A percentile compares a stretch with the other conserved stretches of the same genome.
phyloP scores from a whole-genome alignment of 2,329 filamentous ascomycete genomes.

The Alternaria sp. region DNA sequence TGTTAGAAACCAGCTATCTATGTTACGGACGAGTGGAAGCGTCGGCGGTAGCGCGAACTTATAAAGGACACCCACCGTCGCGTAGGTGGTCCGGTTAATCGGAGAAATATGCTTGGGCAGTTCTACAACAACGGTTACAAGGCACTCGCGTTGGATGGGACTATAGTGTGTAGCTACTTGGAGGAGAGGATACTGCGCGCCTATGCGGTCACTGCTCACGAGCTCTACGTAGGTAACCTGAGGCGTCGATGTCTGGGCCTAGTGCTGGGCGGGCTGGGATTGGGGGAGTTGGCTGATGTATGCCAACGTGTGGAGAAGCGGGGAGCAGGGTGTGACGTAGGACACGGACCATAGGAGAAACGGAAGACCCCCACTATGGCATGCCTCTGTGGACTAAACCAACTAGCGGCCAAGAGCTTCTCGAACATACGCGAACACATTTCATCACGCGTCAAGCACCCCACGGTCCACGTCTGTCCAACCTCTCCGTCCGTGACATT shows the following conservation, averaged over 20 bases:
- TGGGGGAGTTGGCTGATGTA: slow-evolving; percentile 20
- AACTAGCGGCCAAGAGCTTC: slow-evolving; percentile 1
- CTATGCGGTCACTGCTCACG: slow-evolving; percentile 32
- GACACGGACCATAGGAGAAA: slow-evolving; percentile 26
- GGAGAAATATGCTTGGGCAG: slow-evolving; percentile 21
- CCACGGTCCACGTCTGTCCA: neutral
- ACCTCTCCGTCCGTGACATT: slow-evolving; percentile 5
- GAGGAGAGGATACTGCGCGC: neutral
- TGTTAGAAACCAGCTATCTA: slow-evolving; percentile 38
- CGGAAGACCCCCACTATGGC: slow-evolving; percentile 18
- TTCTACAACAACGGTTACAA: neutral
- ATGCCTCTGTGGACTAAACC: neutral
- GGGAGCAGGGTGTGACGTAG: slow-evolving; percentile 30
- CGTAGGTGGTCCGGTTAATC: slow-evolving; percentile 42
- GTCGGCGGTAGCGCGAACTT: slow-evolving; percentile 37
- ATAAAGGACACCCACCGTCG: slow-evolving; percentile 32
- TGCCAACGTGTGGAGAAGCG: slow-evolving; percentile 33
- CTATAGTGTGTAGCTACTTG: neutral
- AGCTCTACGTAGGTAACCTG: slow-evolving; percentile 8
- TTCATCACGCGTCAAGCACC: slow-evolving; percentile 13
- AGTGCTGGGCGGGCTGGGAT: slow-evolving; percentile 12
- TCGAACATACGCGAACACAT: neutral
- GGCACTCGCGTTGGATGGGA: slow-evolving; percentile 4
- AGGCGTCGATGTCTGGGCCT: slow-evolving; percentile 15
- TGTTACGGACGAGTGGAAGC: slow-evolving; percentile 52